Evolutionary conservation across 768 basidiomycete species (phyloP).

Genomic region (Fibroporia radiculosa): DNA sequence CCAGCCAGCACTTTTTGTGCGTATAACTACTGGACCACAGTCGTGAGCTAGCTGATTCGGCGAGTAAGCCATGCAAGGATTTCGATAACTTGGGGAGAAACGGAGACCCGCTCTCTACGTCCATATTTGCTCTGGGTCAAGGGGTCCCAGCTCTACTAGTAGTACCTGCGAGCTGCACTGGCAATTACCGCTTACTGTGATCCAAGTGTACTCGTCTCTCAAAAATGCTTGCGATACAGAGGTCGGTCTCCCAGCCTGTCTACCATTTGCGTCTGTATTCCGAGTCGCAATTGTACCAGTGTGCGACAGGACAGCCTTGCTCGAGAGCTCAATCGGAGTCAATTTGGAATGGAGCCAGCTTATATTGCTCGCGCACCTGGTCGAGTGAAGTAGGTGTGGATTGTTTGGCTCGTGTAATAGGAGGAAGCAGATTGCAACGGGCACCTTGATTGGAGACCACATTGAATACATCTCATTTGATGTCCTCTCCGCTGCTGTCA

Average conservation of each 20-base stretch:
- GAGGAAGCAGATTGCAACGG: background rate
- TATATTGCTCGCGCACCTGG: conserved; percentile 76
- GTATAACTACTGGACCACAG: too few relatives aligned
- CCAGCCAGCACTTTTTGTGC: too few relatives aligned
- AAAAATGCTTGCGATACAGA: conserved; percentile 51
- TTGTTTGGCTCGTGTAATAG: background rate
- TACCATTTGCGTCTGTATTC: background rate
- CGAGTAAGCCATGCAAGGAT: too few relatives aligned
- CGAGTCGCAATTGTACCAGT: conserved; percentile 17
- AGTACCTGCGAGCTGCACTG: too few relatives aligned
- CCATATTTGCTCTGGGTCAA: too few relatives aligned
- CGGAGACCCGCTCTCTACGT: too few relatives aligned
- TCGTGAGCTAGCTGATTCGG: too few relatives aligned
- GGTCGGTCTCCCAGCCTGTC: conserved; percentile 18
- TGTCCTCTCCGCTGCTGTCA: conserved; percentile 78
- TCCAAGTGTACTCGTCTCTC: conserved; percentile 56
- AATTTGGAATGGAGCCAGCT: conserved; percentile 59
- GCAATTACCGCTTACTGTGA: too few relatives aligned
- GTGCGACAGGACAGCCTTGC: conserved; percentile 56
- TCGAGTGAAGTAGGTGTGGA: conserved; percentile 56
- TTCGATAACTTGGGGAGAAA: too few relatives aligned
- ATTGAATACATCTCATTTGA: conserved; percentile 83
- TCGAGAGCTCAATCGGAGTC: conserved; percentile 49
- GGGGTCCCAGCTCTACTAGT: too few relatives aligned
- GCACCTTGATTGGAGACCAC: conserved; percentile 54